Evolutionary conservation across 176 grass and related monocot species (phyloP), one percentile per base, ranked within the genome.

Genomic region (Metroxylon sagu): DNA sequence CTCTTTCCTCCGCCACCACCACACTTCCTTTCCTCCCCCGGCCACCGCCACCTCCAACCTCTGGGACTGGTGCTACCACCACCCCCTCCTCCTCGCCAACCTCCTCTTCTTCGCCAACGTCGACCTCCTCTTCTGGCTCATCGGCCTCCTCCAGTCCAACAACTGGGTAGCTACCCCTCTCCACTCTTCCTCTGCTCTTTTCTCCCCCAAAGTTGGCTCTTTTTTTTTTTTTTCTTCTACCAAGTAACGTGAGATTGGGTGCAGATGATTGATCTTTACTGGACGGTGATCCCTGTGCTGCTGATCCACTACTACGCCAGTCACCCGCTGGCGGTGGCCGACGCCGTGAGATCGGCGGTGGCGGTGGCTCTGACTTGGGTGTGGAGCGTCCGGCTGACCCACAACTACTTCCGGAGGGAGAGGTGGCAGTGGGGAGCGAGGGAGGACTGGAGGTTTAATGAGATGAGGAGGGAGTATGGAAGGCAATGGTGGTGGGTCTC

Each of bases 251-350:
- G 35, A 31, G 18, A 30, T 50, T 21, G 7, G 35, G 8, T 66
- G 77, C 87, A 97, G 87, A 72, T 97, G 58, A 97, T 97, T 25
- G 93, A 97, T 65, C 66, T 88, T 59, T 97, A 97, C 63, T 97
- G 93, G 93, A 97, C 93, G 10, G 84, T 97, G 55, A 91, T 97
- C 55, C 93, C 93, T 4, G 81, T 97, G 71, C 78, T 97, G 73
- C 73, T 97, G 16, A 50, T 83, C 39, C 93, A 91, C 72, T 97
- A 83, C 66, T 97, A 80, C 78, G 48, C 69, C 3, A 73, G 58
- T 26, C 93, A 97, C 69, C 93, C 93, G 3, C 65, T 78, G n/a
- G 69, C 80, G 4, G 64, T 51, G 62, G 57, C 54, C 0, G 69
- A 88, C 61, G 0, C 70, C 0, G 58, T 2, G 21, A 88, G 93